phyloP scores from a whole-genome alignment of 257 asterid genomes.

The Gentiana dahurica region DNA sequence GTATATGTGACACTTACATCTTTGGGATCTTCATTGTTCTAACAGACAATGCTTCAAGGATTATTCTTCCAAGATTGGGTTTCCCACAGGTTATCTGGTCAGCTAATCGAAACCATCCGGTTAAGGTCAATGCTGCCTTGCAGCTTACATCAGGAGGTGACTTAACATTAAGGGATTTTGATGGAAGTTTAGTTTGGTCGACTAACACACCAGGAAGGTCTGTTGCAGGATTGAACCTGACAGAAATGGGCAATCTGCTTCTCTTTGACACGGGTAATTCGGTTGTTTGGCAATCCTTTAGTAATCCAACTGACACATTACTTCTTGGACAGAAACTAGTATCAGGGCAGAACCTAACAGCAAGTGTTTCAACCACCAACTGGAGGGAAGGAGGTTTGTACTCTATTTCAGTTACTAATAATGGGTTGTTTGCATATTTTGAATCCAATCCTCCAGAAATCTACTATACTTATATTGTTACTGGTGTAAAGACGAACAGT shows the following conservation, averaged over 20 bases:
- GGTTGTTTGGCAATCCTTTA: constrained; percentile 41
- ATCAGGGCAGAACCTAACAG: constrained; percentile 25
- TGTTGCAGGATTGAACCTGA: constrained; percentile 26
- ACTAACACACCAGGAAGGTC: constrained; percentile 28
- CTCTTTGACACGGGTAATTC: constrained; percentile 15
- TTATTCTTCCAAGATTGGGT: constrained; percentile 14
- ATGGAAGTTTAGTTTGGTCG: constrained; percentile 37
- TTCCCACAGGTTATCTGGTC: constrained; percentile 48
- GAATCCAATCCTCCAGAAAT: constrained; percentile 19
- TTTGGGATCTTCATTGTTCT: constrained; percentile 35
- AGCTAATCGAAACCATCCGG: constrained; percentile 31
- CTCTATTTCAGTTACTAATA: constrained; percentile 9
- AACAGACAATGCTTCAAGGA: constrained; percentile 16
- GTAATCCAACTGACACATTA: constrained; percentile 28
- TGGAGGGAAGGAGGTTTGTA: constrained; percentile 19
- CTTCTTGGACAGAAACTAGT: constrained; percentile 30
- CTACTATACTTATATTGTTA: background rate
- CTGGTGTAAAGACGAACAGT: background rate
- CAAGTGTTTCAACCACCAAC: constrained; percentile 26
- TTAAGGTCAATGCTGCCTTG: constrained; percentile 27
- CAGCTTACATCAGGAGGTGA: constrained; percentile 27
- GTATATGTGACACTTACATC: constrained; percentile 24
- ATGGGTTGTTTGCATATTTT: constrained; percentile 19
- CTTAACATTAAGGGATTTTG: constrained; percentile 25
- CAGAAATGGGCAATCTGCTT: constrained; percentile 30